Evolutionary conservation across 257 asterid genomes (phyloP).

Genomic region (Nicotiana noctiflora): DNA sequence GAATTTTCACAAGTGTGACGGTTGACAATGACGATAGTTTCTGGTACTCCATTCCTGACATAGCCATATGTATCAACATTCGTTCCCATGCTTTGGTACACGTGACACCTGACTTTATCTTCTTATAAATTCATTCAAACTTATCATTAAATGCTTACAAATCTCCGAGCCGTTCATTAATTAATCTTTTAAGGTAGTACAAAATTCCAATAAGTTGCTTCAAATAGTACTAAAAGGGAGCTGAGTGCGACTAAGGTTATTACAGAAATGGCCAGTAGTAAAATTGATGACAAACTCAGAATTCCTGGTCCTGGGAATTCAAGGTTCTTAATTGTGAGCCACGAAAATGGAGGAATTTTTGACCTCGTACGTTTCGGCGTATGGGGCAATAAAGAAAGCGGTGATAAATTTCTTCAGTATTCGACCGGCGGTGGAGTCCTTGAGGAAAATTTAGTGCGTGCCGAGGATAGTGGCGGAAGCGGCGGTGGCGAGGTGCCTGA

Average conservation of each 20-base stretch:
- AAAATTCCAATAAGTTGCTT: neutral
- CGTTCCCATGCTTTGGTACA: neutral
- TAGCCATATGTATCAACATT: neutral
- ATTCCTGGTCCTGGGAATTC: constrained; percentile 9
- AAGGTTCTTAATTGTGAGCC: constrained; percentile 53
- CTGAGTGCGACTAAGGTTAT: neutral
- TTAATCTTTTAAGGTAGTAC: neutral
- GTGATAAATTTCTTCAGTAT: constrained; percentile 48
- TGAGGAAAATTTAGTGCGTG: neutral
- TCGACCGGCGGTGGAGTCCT: constrained; percentile 4
- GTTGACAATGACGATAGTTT: neutral
- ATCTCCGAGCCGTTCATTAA: neutral
- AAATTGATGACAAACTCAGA: neutral
- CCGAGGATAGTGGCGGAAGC: neutral
- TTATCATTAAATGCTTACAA: neutral
- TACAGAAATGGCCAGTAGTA: constrained; percentile 11
- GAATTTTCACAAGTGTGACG: neutral
- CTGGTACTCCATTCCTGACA: neutral
- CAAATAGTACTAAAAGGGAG: neutral
- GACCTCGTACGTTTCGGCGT: constrained; percentile 56
- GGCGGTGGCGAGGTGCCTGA: constrained; percentile 24
- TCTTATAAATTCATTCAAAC: neutral
- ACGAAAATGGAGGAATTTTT: constrained; percentile 51
- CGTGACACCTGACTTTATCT: neutral
- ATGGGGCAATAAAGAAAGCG: constrained; percentile 30